A percentile compares a stretch with the other conserved stretches of the same genome.
Conservation (phyloP, 2,329 filamentous ascomycete species). For the Claviceps cyperi region DNA sequence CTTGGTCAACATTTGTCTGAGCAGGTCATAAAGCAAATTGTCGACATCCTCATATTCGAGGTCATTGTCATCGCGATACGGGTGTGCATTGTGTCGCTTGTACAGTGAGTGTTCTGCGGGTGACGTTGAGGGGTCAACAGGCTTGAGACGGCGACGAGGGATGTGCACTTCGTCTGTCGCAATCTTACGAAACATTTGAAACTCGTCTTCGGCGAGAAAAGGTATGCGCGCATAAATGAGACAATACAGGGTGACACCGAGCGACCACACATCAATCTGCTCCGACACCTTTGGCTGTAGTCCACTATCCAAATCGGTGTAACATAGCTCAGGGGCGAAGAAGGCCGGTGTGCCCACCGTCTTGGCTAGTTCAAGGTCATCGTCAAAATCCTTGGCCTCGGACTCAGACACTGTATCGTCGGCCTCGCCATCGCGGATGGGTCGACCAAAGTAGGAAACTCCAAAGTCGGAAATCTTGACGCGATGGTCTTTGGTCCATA, state of each 20-base stretch:
- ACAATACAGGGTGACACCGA: conserved; percentile 92
- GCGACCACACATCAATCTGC: conserved; percentile 93
- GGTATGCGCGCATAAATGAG: conserved; percentile 88
- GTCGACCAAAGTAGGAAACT: conserved; percentile 89
- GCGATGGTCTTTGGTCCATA: conserved; percentile 70
- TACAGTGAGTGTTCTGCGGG: conserved; percentile 40
- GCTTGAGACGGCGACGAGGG: conserved; percentile 65
- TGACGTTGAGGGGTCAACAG: conserved; percentile 47
- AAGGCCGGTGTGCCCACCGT: conserved; percentile 96
- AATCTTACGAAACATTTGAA: conserved; percentile 80
- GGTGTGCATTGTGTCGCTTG: conserved; percentile 43
- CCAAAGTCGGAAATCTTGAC: conserved; percentile 99
- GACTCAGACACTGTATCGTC: conserved; percentile 63
- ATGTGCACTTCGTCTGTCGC: conserved; percentile 89
- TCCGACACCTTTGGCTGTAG: conserved; percentile 71
- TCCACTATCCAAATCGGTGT: conserved; percentile 58
- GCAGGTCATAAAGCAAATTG: conserved; percentile 62
- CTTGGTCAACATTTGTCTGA: conserved; percentile 70
- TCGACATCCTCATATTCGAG: conserved; percentile 78
- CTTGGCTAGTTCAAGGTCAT: conserved; percentile 92
- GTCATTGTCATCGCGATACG: conserved; percentile 63
- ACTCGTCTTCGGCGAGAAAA: conserved; percentile 84
- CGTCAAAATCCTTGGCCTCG: conserved; percentile 75
- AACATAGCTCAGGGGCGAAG: conserved; percentile 92
- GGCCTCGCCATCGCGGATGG: conserved; percentile 67